A percentile compares a stretch with the other conserved stretches of the same genome.
Conservation (phyloP, 2,329 filamentous ascomycete species). For the Pseudogymnoascus sp. region DNA sequence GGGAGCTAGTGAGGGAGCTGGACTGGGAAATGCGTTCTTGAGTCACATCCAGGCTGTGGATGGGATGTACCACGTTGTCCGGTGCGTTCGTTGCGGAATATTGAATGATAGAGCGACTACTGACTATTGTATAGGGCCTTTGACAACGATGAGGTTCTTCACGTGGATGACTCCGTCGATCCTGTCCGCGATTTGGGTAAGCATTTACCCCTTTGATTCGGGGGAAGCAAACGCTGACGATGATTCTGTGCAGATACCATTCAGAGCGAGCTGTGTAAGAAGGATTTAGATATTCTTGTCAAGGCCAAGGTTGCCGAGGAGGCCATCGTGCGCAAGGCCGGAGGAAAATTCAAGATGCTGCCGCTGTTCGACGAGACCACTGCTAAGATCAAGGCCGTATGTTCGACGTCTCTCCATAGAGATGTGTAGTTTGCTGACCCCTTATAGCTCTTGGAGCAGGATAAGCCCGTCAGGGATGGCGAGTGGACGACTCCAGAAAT, state of each 20-base stretch:
- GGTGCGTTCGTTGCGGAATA: constrained; percentile 21
- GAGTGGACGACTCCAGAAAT: constrained; percentile 38
- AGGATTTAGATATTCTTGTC: constrained; percentile 36
- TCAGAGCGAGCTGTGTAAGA: constrained; percentile 36
- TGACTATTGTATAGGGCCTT: constrained; percentile 29
- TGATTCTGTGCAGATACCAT: constrained; percentile 29
- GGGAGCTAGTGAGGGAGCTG: constrained; percentile 38
- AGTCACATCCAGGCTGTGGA: constrained; percentile 41
- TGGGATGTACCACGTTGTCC: constrained; percentile 40
- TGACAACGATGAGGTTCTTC: constrained; percentile 39
- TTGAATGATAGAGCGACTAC: not conserved
- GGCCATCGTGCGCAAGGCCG: constrained; percentile 35
- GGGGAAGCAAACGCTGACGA: constrained; percentile 14
- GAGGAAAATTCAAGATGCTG: constrained; percentile 40
- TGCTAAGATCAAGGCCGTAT: constrained; percentile 33
- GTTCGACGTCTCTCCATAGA: not conserved
- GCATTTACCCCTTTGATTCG: constrained; percentile 16
- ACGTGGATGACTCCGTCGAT: constrained; percentile 41
- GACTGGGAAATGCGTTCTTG: constrained; percentile 39
- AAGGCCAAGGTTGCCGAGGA: constrained; percentile 36
- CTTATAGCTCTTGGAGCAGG: constrained; percentile 33
- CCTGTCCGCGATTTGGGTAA: constrained; percentile 37
- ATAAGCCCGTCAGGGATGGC: constrained; percentile 37
- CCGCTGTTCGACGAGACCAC: constrained; percentile 39
- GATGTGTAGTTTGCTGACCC: not conserved